Base-by-base conservation (phyloP, 345 rosid genomes). In the Hibiscus tridactylites region DNA sequence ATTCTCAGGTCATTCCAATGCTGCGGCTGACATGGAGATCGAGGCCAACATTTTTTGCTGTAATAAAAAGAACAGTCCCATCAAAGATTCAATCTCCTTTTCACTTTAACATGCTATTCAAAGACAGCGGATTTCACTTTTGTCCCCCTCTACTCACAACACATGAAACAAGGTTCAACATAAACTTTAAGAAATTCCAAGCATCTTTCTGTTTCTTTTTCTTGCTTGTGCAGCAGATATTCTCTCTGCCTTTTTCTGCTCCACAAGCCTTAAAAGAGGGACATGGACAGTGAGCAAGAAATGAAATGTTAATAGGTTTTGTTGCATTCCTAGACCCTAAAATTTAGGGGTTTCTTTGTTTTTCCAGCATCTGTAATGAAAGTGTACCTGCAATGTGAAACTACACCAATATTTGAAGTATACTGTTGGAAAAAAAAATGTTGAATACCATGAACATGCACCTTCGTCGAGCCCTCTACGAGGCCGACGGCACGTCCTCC, bases 101-200 rank as follows among this genome's bases (percentile, higher is more conserved):
- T 46, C 56, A 60, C 74, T 71, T 71, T 71, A 59, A 26, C 39
- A 46, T 5, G 28, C 17, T 47, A 46, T 71, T 71, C 60, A 72
- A 60, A 61, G 68, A 47, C 73, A 61, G 3, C 29, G 11, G 68
- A 29, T 6, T 12, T 50, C 56, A 61, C 60, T 72, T 72, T 72
- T 60, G 59, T 46, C 74, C 54, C 74, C 56, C 58, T 71, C 26
- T 46, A 33, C 54, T 47, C 59, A 47, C 44, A 28, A n/a, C 44
- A 42, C 17, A 16, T 56, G 16, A 60, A 6, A 61, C 58, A 46
- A 68, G 47, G 26, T 61, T 72, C 42, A 59, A 2, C 37, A 15
- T 42, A 1, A 4, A 39, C 65, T 26, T 60, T 42, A 33, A 39
- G 39, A 59, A 50, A 71, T 59, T 44, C 67, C 58, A 4, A 44